A percentile compares a stretch with the other conserved stretches of the same genome.
phyloP scores from a whole-genome alignment of 2,329 filamentous ascomycete genomes.

The Nemania sp. region DNA sequence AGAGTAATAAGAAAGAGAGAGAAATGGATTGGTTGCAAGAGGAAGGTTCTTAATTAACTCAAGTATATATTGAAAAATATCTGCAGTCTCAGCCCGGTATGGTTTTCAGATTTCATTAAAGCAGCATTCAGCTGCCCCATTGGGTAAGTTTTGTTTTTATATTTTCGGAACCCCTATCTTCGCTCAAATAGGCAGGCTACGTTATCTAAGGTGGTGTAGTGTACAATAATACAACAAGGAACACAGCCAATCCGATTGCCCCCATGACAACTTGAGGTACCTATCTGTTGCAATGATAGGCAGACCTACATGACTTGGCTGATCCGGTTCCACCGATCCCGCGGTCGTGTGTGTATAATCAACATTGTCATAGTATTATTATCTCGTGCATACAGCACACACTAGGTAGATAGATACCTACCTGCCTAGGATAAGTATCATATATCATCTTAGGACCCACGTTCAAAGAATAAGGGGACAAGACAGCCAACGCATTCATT shows the following conservation, averaged over 20 bases:
- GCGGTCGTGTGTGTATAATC: constrained; percentile 2
- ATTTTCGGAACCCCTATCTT: constrained; percentile 12
- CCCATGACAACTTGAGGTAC: constrained; percentile 32
- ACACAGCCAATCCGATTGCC: constrained; percentile 25
- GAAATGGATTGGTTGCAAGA: constrained; percentile 9
- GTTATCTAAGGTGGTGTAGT: constrained; percentile 26
- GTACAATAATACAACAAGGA: constrained; percentile 13
- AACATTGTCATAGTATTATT: background rate
- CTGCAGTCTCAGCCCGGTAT: background rate
- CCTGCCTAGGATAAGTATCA: background rate
- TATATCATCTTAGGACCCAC: constrained; percentile 28
- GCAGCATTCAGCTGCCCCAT: constrained; percentile 5
- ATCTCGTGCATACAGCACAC: background rate
- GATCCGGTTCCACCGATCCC: constrained; percentile 34
- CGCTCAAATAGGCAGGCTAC: constrained; percentile 37
- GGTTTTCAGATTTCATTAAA: background rate
- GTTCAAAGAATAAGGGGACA: constrained; percentile 17
- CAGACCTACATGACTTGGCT: constrained; percentile 29
- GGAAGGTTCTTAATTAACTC: constrained; percentile 5
- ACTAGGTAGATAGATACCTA: background rate
- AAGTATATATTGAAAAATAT: background rate
- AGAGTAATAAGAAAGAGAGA: background rate
- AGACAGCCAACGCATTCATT: constrained; percentile 26
- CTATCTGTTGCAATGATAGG: constrained; percentile 25
- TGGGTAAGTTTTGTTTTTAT: constrained; percentile 11